A percentile compares a stretch with the other conserved stretches of the same genome.
phyloP scores from a whole-genome alignment of 2,329 filamentous ascomycete genomes.

The Lithohypha guttulata region DNA sequence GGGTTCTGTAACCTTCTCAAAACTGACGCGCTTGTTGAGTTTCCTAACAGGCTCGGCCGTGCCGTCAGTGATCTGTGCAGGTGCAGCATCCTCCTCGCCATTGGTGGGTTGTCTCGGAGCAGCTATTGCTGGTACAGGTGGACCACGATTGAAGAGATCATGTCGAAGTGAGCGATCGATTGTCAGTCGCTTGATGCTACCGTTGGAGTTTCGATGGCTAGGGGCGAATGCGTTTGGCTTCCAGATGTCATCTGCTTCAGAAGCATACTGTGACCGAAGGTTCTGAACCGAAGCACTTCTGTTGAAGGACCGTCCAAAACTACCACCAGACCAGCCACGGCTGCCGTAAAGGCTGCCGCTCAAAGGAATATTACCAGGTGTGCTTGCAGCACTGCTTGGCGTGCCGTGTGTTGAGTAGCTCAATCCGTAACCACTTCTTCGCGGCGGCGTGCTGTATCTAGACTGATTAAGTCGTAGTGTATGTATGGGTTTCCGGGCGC shows the following conservation, averaged over 20 bases:
- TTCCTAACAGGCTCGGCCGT: slow-evolving; percentile 29
- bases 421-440: slow-evolving; percentile 73
- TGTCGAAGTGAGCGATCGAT: slow-evolving; percentile 80
- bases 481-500: slow-evolving; percentile 36
- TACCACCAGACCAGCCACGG: slow-evolving; percentile 37
- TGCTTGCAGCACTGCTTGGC: slow-evolving; percentile 59
- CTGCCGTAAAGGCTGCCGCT: slow-evolving; percentile 30
- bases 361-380: slow-evolving; percentile 45
- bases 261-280: slow-evolving; percentile 67
- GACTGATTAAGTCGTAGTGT: slow-evolving; percentile 49
- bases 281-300: slow-evolving; percentile 87
- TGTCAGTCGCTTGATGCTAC: slow-evolving; percentile 76
- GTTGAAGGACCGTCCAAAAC: slow-evolving; percentile 59
- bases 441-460: slow-evolving; percentile 72
- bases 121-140: slow-evolving; percentile 24
- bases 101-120: slow-evolving; percentile 28
- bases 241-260: slow-evolving; percentile 69
- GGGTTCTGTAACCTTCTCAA: slow-evolving; percentile 54
- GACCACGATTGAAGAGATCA: slow-evolving; percentile 43
- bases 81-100: slow-evolving; percentile 8
- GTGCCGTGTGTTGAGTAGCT: slow-evolving; percentile 87
- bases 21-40: slow-evolving; percentile 80
- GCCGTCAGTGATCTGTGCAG: slow-evolving; percentile 8
- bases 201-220: slow-evolving; percentile 54
- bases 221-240: slow-evolving; percentile 75